These are phyloP conservation scores for Pichia californica DNA, from an alignment of 805 yeast species.

Conservation along the genomic window DNA sequence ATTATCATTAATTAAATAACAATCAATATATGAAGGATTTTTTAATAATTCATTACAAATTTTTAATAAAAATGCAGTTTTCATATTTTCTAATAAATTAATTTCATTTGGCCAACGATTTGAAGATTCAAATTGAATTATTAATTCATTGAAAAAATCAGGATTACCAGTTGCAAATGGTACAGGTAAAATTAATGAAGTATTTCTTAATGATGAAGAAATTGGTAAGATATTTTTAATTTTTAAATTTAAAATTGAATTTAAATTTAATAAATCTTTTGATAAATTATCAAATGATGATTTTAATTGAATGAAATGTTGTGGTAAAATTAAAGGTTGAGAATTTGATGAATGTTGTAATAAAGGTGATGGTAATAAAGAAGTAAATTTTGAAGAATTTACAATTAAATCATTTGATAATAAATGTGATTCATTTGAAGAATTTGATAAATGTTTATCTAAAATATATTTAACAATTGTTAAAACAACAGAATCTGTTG, in stretches of 20 bases:
- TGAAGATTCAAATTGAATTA: constrained; percentile 84
- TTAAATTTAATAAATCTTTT: constrained; percentile 37
- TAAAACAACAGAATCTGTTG: constrained; percentile 55
- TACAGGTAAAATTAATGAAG: constrained; percentile 73
- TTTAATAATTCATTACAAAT: constrained; percentile 41
- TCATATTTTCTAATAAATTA: constrained; percentile 77
- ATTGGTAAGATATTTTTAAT: constrained; percentile 69
- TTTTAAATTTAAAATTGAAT: constrained; percentile 63
- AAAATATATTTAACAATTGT: constrained; percentile 61
- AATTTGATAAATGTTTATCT: constrained; percentile 46
- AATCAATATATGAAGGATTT: constrained; percentile 33
- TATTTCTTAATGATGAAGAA: constrained; percentile 66
- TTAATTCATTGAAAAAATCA: constrained; percentile 71
- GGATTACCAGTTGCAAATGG: constrained; percentile 74
- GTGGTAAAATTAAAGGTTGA: constrained; percentile 41
- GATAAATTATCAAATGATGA: constrained; percentile 48
- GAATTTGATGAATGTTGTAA: constrained; percentile 47
- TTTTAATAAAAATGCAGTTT: constrained; percentile 80
- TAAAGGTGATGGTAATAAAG: constrained; percentile 52
- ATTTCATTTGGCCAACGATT: constrained; percentile 95
- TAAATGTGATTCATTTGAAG: constrained; percentile 22
- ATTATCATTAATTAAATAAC: constrained; percentile 60
- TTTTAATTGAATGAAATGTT: constrained; percentile 35
- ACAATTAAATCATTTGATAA: constrained; percentile 32
- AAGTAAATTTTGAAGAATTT: constrained; percentile 40